Evolutionary conservation across 2,329 filamentous ascomycete genomes (phyloP), one percentile per base, ranked within the genome.

Genomic region (Hypoxylon sp.): DNA sequence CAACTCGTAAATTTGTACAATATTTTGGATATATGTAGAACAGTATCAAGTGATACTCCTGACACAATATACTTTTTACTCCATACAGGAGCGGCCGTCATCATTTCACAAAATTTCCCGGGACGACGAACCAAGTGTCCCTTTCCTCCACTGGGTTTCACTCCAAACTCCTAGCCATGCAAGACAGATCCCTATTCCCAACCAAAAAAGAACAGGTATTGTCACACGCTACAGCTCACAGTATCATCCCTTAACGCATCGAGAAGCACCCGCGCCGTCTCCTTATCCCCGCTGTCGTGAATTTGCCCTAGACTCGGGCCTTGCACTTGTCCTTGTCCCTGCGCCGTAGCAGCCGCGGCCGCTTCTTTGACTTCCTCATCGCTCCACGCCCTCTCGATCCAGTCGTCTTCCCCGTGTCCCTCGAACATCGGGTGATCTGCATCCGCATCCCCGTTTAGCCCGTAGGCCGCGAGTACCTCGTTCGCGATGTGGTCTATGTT

Each of bases 371-470:
- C 60, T 7, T 68, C 68, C 51, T 76, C 75, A 19, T 72, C 70
- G 13, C 68, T 68, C 80, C 80, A 82, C 13, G 76, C 75, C 19
- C 69, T 73, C 60, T 80, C 78, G 21, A 82, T 79, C 81, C 81
- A 82, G 25, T 80, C 79, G 3, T 74, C 75, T 14, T 77, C 75
- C 10, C 74, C 74, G 32, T 60, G 48, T 0, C 62, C 59, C 28
- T 56, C 58, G 53, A 59, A 67, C 59, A 67, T 62, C 2, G 51
- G 25, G 7, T 65, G 67, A 10, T 71, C 60, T 9, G 49, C 19
- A 7, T 63, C 58, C 2, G 50, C 36, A 13, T 64, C 63, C 7
- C 45, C 59, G 36, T 68, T 63, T 1, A 78, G 64, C 4, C 74
- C 71, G 43, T 80, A 80, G 4, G 77, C 77, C 5, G 76, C 77